Base-by-base conservation (phyloP, 2,329 filamentous ascomycete species). In the Stemphylium lycopersici region DNA sequence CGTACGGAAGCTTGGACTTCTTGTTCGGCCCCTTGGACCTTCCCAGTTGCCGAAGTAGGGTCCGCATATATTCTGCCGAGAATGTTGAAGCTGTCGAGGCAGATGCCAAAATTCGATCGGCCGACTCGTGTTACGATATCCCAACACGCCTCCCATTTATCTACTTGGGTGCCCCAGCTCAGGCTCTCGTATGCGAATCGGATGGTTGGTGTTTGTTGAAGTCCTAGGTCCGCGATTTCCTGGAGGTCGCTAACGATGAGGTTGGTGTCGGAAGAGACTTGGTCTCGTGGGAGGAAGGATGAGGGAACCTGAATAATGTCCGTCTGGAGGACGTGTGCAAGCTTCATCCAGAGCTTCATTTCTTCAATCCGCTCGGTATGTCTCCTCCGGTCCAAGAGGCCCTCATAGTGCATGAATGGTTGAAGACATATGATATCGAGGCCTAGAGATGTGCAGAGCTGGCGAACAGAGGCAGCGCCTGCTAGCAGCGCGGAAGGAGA, bases 21-120 rank as follows among this genome's bases (percentile, higher is more conserved):
- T 4, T 77, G 74, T 2, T 88, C 84, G 6, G 84, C 87, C 84
- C 78, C 0, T 36, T 74, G 59, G 0, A 78, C 83, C 60, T 80
- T 80, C 3, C 87, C 84, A 0, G 77, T 77, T 0, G 76, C 59
- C 0, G 80, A 72, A 0, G 84, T 73, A 0, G 89, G 90, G 65
- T 93, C 89, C 0, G 87, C 90, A 61, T 84, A 93, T 55, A 90
- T 83, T 5, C 86, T 77, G 0, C 84, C 89, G 0, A 88, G 84
- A 55, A 93, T 88, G 72, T 93, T 90, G 77, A 91, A 93, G 0
- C 87, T 90, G 73, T 93, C 90, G 20, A 93, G 79, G 68, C 89
- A 91, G 36, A 91, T 78, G 6, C 90, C 90, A 67, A 93, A 91
- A 73, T 93, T 93, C 7, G 81, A 74, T 6, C 88, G 75, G 70